A percentile compares a stretch with the other conserved stretches of the same genome.
Evolutionary conservation across 192 early-diverging fungal genomes (phyloP).

Genomic region (Obelidium mucronatum): DNA sequence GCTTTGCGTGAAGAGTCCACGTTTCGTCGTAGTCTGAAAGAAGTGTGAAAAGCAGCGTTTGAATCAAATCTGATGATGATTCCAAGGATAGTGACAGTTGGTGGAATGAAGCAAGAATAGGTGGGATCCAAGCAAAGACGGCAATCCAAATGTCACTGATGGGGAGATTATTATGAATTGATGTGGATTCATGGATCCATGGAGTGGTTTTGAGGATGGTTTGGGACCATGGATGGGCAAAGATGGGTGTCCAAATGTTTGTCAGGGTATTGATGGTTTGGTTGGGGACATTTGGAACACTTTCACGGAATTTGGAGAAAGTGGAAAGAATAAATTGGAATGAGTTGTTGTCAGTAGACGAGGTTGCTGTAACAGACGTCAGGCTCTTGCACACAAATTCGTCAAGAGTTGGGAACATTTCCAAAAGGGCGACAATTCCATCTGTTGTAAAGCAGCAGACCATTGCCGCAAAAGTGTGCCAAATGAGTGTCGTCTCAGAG

Average conservation of each 20-base stretch:
- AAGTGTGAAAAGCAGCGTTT: neutral
- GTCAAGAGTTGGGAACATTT: slow-evolving; percentile 4
- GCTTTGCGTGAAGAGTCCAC: slow-evolving; percentile 1
- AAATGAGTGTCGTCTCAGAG: neutral
- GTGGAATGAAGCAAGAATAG: neutral
- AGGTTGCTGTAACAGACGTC: neutral
- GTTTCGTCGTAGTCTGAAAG: neutral
- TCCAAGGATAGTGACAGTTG: neutral
- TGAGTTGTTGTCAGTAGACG: neutral
- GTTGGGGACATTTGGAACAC: neutral
- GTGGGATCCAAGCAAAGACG: slow-evolving; percentile 26
- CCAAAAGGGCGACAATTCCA: neutral
- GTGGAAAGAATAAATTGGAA: slow-evolving; percentile 18
- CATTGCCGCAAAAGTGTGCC: neutral
- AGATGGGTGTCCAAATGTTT: neutral
- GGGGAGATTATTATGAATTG: neutral
- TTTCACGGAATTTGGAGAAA: slow-evolving; percentile 22
- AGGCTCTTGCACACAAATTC: neutral
- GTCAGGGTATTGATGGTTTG: neutral
- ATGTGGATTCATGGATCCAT: slow-evolving; percentile 9
- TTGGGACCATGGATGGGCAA: neutral
- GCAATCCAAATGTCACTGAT: slow-evolving; percentile 1
- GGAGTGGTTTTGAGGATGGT: slow-evolving; percentile 12
- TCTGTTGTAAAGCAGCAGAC: slow-evolving; percentile 8
- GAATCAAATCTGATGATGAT: neutral